A percentile compares a stretch with the other conserved stretches of the same genome.
Conservation (phyloP, 1,139 yeast genomes). For the Diutina neorugosa region DNA sequence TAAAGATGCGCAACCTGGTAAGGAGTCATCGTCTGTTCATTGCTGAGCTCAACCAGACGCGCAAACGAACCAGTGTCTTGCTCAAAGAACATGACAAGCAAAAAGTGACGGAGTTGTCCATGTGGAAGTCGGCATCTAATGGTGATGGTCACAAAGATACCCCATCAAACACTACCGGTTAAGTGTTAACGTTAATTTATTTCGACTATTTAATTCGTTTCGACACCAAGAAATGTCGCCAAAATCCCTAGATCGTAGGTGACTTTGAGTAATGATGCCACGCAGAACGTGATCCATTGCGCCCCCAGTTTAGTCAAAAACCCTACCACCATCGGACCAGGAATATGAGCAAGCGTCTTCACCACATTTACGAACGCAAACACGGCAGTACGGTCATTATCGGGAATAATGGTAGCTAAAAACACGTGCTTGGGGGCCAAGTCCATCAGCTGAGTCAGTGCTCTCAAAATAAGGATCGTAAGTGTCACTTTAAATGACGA, state of each 20-base stretch:
- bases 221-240: conserved; percentile 18
- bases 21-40: neutral
- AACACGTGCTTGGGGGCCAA: conserved; percentile 34
- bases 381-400: conserved; percentile 25
- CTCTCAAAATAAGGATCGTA: conserved; percentile 19
- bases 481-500: conserved; percentile 17
- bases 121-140: neutral
- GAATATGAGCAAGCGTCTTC: conserved; percentile 24
- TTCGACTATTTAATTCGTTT: neutral
- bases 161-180: neutral
- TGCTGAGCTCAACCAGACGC: neutral
- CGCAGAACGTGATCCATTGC: conserved; percentile 28
- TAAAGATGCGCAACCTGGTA: neutral
- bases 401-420: conserved; percentile 25
- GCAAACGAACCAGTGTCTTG: neutral
- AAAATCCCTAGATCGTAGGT: conserved; percentile 29
- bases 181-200: conserved; percentile 12
- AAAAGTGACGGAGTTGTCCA: neutral
- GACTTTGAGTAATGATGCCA: conserved; percentile 28
- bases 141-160: neutral
- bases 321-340: conserved; percentile 30
- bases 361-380: conserved; percentile 32
- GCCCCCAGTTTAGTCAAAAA: conserved; percentile 16
- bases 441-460: conserved; percentile 32
- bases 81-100: neutral